Evolutionary conservation across 2,329 filamentous ascomycete genomes (phyloP).

Genomic region (Ramularia endophylla): DNA sequence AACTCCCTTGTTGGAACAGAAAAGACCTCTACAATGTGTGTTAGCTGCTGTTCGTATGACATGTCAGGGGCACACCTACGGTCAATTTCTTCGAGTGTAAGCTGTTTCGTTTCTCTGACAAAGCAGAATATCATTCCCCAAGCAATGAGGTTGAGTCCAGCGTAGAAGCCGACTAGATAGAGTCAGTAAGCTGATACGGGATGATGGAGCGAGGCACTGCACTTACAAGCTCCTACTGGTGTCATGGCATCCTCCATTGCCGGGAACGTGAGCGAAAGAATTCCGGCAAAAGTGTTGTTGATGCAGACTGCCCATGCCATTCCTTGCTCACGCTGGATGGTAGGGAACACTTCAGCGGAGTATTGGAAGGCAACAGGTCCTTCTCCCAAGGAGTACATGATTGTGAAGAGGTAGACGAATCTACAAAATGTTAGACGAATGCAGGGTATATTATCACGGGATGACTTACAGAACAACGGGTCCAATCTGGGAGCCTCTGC

Average conservation of each 20-base stretch:
- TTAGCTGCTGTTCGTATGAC: constrained; percentile 1
- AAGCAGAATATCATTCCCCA: constrained; percentile 46
- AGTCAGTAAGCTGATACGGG: constrained; percentile 10
- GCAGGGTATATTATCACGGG: neutral
- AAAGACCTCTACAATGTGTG: constrained; percentile 40
- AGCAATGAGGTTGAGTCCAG: constrained; percentile 51
- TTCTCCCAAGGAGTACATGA: constrained; percentile 45
- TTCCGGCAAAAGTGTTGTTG: constrained; percentile 45
- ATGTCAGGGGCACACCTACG: constrained; percentile 9
- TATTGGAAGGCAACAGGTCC: constrained; percentile 39
- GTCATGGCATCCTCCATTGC: constrained; percentile 45
- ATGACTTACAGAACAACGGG: constrained; percentile 28
- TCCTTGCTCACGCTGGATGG: constrained; percentile 39
- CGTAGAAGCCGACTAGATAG: constrained; percentile 50
- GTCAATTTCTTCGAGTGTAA: constrained; percentile 44
- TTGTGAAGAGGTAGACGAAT: constrained; percentile 47
- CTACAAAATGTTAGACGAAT: neutral
- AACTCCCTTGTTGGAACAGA: constrained; percentile 42
- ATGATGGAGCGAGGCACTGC: constrained; percentile 37
- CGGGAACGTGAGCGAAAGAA: constrained; percentile 40
- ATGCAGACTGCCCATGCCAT: constrained; percentile 53
- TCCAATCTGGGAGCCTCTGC: constrained; percentile 31
- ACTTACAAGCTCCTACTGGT: constrained; percentile 48
- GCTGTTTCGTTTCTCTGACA: constrained; percentile 44
- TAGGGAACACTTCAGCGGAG: constrained; percentile 42